These are phyloP conservation scores for Hypoxylon crocopeplum DNA, from an alignment of 495 filamentous ascomycete genomes.

Conservation along the genomic window DNA sequence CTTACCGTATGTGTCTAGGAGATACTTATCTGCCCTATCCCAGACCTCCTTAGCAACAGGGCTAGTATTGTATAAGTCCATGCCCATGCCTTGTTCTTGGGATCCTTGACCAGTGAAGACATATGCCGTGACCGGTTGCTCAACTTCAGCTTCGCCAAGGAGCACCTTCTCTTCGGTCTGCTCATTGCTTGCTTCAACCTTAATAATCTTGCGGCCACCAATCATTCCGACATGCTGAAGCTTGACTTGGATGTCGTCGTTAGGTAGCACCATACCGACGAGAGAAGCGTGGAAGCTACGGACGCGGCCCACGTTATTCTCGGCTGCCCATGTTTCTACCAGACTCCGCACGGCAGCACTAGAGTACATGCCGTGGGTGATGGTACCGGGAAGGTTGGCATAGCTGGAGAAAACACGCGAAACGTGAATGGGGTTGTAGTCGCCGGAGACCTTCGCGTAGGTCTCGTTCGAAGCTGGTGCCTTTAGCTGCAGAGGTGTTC, in stretches of 20 bases:
- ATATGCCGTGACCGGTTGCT: slow-evolving; percentile 96
- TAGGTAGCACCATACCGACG: slow-evolving; percentile 97
- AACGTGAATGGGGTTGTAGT: slow-evolving; percentile 99
- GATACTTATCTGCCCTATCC: slow-evolving; percentile 97
- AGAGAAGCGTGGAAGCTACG: slow-evolving; percentile 94
- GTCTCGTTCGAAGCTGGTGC: slow-evolving; percentile 98
- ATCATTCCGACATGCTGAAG: slow-evolving; percentile 98
- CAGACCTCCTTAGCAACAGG: slow-evolving; percentile 95
- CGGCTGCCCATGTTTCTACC: slow-evolving; percentile 99
- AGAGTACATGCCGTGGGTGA: slow-evolving; percentile 99
- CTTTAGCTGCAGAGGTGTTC: slow-evolving; percentile 82
- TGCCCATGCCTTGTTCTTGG: slow-evolving; percentile 99
- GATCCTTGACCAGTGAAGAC: slow-evolving; percentile 98
- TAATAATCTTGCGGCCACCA: slow-evolving; percentile 97
- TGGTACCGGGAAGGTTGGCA: slow-evolving; percentile 92
- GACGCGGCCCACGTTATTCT: slow-evolving; percentile 97
- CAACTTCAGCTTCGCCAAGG: slow-evolving; percentile 93
- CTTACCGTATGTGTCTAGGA: slow-evolving; percentile 97
- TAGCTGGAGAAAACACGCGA: slow-evolving; percentile 95
- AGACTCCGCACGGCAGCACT: slow-evolving; percentile 96
- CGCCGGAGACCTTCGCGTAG: slow-evolving; percentile 95
- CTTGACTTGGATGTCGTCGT: slow-evolving; percentile 92
- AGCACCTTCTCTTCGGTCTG: slow-evolving; percentile 96
- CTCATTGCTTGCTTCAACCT: slow-evolving; percentile 92
- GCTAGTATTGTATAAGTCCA: slow-evolving; percentile 95